phyloP scores from a whole-genome alignment of 495 filamentous ascomycete genomes.

The Neurospora sp. region DNA sequence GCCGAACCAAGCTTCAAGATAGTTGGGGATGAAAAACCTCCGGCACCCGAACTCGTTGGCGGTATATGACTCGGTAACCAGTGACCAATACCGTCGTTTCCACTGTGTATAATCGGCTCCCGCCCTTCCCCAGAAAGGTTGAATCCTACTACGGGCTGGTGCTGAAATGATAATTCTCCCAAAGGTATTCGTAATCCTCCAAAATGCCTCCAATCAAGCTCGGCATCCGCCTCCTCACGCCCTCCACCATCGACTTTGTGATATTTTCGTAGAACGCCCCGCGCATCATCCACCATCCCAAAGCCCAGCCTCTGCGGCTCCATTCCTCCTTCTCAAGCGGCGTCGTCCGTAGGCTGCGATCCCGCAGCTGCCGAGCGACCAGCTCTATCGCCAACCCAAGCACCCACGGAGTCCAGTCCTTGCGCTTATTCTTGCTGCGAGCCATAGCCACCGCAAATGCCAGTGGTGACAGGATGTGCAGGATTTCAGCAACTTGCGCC shows the following conservation, averaged over 20 bases:
- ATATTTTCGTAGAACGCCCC: conserved; percentile 94
- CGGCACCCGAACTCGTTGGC: background rate
- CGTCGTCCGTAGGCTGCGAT: conserved; percentile 68
- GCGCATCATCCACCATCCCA: conserved; percentile 92
- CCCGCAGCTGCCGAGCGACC: conserved; percentile 67
- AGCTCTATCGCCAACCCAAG: conserved; percentile 82
- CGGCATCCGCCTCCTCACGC: conserved; percentile 64
- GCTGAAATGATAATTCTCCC: conserved; percentile 94
- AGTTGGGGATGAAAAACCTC: background rate
- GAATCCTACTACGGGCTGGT: conserved; percentile 27
- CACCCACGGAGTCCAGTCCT: conserved; percentile 80
- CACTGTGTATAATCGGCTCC: background rate
- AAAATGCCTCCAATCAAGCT: conserved; percentile 71
- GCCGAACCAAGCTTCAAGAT: background rate
- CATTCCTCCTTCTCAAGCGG: conserved; percentile 83
- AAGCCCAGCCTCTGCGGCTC: conserved; percentile 72
- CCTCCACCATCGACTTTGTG: conserved; percentile 67
- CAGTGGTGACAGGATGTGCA: conserved; percentile 84
- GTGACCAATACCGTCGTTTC: background rate
- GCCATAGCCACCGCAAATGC: conserved; percentile 83
- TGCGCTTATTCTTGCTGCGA: conserved; percentile 46
- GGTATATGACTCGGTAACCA: background rate
- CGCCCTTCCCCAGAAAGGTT: background rate
- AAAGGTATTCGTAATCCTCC: conserved; percentile 94
- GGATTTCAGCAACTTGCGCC: conserved; percentile 68